Percentiles rank a stretch among this genome's conserved stretches.
Conservation (phyloP, 1,139 yeast genomes). For the Debaryomyces robertsiae region DNA sequence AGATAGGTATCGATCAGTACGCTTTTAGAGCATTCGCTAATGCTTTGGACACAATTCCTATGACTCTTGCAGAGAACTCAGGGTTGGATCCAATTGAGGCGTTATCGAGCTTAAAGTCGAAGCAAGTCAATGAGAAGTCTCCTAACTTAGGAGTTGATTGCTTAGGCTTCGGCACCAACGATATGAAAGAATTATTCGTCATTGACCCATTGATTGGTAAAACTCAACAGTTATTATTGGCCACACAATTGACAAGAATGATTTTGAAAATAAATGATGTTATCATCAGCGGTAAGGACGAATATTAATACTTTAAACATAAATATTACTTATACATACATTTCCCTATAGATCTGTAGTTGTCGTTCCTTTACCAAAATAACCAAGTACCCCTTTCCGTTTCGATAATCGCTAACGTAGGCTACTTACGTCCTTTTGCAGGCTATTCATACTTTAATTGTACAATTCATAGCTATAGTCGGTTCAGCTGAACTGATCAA, state of each 20-base stretch:
- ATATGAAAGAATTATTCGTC: conserved; percentile 92
- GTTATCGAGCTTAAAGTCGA: conserved; percentile 77
- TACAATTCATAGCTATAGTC: conserved; percentile 1
- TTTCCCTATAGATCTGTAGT: background rate
- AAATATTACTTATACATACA: conserved; percentile 6
- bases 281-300: conserved; percentile 87
- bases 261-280: conserved; percentile 95
- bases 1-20: conserved; percentile 94
- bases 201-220: conserved; percentile 97
- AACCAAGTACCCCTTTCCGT: conserved; percentile 2
- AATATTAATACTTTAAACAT: conserved; percentile 40
- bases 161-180: conserved; percentile 80
- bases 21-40: conserved; percentile 94
- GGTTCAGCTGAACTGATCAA: conserved; percentile 2
- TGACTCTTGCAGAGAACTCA: conserved; percentile 95
- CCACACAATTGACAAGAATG: conserved; percentile 97
- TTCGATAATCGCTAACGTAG: background rate
- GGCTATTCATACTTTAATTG: no score
- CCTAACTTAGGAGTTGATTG: conserved; percentile 91
- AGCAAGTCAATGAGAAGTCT: conserved; percentile 73
- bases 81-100: conserved; percentile 95
- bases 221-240: conserved; percentile 91
- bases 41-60: conserved; percentile 90
- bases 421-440: no score
- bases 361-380: conserved; percentile 1